A percentile compares a stretch with the other conserved stretches of the same genome.
These are phyloP conservation scores for Calocera viscosa DNA, from an alignment of 768 basidiomycete species.

Conservation along the genomic window DNA sequence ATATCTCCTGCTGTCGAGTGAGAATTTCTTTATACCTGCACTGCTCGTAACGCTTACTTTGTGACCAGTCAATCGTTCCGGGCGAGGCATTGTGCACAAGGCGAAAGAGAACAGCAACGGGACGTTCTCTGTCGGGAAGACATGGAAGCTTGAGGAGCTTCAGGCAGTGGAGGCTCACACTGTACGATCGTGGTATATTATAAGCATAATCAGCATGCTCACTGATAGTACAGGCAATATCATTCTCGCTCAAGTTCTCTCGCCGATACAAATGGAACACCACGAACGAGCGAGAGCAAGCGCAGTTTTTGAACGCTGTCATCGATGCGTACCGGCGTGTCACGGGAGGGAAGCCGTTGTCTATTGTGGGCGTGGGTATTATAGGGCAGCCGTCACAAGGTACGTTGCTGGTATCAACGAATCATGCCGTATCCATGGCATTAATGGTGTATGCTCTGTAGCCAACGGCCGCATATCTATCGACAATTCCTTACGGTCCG, in stretches of 20 bases:
- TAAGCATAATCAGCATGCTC: conserved; percentile 23
- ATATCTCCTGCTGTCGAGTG: conserved; percentile 83
- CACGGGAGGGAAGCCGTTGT: conserved; percentile 24
- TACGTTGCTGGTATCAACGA: background rate
- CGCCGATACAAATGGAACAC: conserved; percentile 85
- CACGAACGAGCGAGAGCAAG: conserved; percentile 60
- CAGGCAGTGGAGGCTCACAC: conserved; percentile 61
- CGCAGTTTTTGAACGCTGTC: conserved; percentile 52
- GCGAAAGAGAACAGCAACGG: conserved; percentile 92
- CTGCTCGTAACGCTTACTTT: conserved; percentile 11
- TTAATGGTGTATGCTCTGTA: conserved; percentile 1
- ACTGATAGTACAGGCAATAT: conserved; percentile 17
- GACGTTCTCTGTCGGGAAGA: conserved; percentile 92
- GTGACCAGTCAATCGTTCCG: conserved; percentile 43
- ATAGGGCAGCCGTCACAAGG: conserved; percentile 6
- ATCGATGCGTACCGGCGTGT: conserved; percentile 35
- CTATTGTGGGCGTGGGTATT: conserved; percentile 22
- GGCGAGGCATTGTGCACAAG: conserved; percentile 76
- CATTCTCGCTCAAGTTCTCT: conserved; percentile 34
- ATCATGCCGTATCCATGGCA: conserved; percentile 12
- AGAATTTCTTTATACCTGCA: conserved; percentile 27
- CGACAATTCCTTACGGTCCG: background rate
- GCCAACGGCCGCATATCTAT: background rate
- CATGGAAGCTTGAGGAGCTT: conserved; percentile 79
- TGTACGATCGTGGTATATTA: conserved; percentile 32